phyloP scores from a whole-genome alignment of 192 early-diverging fungal genomes.

The Entomortierella chlamydospora region DNA sequence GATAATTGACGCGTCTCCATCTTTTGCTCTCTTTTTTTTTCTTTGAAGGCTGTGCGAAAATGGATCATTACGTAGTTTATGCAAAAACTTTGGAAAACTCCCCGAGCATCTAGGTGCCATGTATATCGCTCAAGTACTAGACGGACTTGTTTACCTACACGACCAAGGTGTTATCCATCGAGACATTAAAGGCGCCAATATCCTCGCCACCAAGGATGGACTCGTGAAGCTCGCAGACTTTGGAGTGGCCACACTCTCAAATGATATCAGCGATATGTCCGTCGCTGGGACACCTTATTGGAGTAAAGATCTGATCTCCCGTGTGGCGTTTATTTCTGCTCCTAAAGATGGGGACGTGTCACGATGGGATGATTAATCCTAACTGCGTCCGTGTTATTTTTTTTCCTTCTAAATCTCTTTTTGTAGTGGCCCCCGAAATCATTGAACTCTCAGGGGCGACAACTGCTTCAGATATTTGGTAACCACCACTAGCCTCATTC shows the following conservation, averaged over 20 bases:
- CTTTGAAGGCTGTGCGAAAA: slow-evolving; percentile 74
- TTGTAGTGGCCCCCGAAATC: slow-evolving; percentile 75
- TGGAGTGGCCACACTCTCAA: slow-evolving; percentile 77
- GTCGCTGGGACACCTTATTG: slow-evolving; percentile 81
- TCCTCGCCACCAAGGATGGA: slow-evolving; percentile 76
- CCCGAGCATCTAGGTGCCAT: slow-evolving; percentile 78
- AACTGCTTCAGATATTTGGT: slow-evolving; percentile 77
- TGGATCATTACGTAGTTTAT: slow-evolving; percentile 76
- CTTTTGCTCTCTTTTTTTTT: neutral
- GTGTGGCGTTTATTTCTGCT: neutral
- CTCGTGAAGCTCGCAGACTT: slow-evolving; percentile 83
- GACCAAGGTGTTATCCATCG: slow-evolving; percentile 87
- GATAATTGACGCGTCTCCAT: slow-evolving; percentile 1
- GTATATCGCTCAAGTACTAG: slow-evolving; percentile 86
- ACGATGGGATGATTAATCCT: neutral
- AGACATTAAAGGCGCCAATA: slow-evolving; percentile 91
- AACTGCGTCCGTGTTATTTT: neutral
- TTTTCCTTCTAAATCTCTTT: neutral
- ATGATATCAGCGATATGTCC: slow-evolving; percentile 53
- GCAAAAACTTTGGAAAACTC: slow-evolving; percentile 78
- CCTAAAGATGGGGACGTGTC: neutral
- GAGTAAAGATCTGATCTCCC: slow-evolving; percentile 41
- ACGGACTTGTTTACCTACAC: slow-evolving; percentile 91
- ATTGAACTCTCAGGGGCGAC: slow-evolving; percentile 74
- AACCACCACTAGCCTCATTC: neutral